Base-by-base conservation (phyloP, 2,329 filamentous ascomycete species). In the Drechslerella coelobrocha region DNA sequence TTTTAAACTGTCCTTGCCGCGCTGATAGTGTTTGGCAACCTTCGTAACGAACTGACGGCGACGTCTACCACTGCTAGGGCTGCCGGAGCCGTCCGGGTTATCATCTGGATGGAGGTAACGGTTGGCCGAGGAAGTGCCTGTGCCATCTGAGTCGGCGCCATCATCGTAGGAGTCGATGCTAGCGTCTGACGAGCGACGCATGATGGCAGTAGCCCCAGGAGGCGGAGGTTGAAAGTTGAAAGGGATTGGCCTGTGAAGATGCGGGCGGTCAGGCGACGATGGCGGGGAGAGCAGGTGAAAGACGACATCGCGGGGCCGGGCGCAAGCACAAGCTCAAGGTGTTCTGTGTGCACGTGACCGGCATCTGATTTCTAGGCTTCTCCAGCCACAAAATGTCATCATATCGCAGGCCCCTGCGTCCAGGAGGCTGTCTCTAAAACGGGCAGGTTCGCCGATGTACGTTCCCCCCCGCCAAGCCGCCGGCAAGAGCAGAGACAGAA, bases 381-480 rank as follows among this genome's bases (percentile, higher is more conserved):
- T 7, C 14, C 41, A 45, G 7, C 17, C n/a, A n/a, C 14, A 45
- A 17, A 45, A 7, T 7, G n/a, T n/a, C n/a, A 7, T 45, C 19
- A 8, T n/a, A 17, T 7, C 14, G 19, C 41, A 45, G 7, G 41
- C 17, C 6, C 41, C 19, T 8, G 14, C 41, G 41, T 17, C 41
- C 19, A 17, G 14, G 7, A n/a, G 41, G n/a, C 7, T n/a, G 19
- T n/a, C n/a, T n/a, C n/a, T n/a, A n/a, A 50, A 68, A 68, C 31
- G 50, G 62, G 62, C 62, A 68, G 62, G 62, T 68, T 60, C 55
- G 54, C 62, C 62, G 62, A 68, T 60, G 43, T 14, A 48, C n/a
- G 52, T 51, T 26, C 51, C 41, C 45, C 51, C 29, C 27, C 24
- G 60, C 60, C 60, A 63, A 63, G 60, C 12, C 39, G 26, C 53